Evolutionary conservation across 108 stramenopile genomes (phyloP), one percentile per base, ranked within the genome.

Genomic region (Epipyxis sp.): DNA sequence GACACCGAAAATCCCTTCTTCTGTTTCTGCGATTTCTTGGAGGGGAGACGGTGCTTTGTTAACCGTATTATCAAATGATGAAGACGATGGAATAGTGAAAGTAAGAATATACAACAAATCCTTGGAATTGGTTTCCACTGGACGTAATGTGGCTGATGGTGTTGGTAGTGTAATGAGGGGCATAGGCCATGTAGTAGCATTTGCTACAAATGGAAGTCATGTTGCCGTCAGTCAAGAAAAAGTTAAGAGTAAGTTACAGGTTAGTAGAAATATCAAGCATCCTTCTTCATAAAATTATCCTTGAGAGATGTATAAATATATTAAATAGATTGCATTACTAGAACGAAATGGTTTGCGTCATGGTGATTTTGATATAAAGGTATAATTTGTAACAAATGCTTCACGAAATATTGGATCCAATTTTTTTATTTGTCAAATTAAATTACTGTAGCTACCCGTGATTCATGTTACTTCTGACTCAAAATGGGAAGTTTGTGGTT

Each of bases 301-400:
- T n/a, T n/a, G n/a, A n/a, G n/a, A n/a, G n/a, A n/a, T n/a, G n/a
- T n/a, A n/a, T n/a, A n/a, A n/a, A n/a, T n/a, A n/a, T n/a, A n/a
- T n/a, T n/a, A n/a, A n/a, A n/a, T n/a, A n/a, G n/a, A n/a, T n/a
- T 27, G 71, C 50, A 13, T 74, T 74, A 10, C 3, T 74, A 16
- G 71, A 74, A 42, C 16, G 34, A 30, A 74, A 57, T 74, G 71
- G 71, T 29, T 57, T 74, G 46, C 40, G 71, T 27, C 71, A 74
- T 57, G 71, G 71, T 6, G 71, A 74, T 3, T 74, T 74, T 57
- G 71, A 74, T 42, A 16, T 68, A 20, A 20, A 25, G 13, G 65
- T 68, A 40, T 37, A 37, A 37, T 13, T 68, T 57, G 54, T 57
- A 20, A n/a, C n/a, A n/a, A n/a, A n/a, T n/a, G n/a, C n/a, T n/a